phyloP scores from a whole-genome alignment of 2,329 filamentous ascomycete genomes.

The Fusarium sarcochroum region DNA sequence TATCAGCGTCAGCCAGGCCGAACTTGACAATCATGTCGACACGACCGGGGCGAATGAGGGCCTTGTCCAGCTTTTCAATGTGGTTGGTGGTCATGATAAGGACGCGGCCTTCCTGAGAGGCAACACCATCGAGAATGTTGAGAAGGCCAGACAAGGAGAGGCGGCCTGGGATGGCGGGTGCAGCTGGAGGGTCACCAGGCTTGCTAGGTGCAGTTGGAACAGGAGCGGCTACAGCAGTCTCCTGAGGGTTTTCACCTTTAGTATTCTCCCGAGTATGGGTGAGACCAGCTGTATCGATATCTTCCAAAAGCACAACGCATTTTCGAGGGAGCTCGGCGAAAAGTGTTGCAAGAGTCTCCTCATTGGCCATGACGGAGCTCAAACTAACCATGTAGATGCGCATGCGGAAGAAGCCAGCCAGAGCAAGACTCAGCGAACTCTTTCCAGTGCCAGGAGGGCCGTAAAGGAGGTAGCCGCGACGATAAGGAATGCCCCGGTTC shows the following conservation, averaged over 20 bases:
- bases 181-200: conserved; percentile 9
- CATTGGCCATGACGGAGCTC: conserved; percentile 72
- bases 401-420: conserved; percentile 78
- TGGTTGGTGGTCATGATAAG: conserved; percentile 78
- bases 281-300: conserved; percentile 81
- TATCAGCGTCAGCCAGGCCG: conserved; percentile 65
- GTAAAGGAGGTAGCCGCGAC: conserved; percentile 85
- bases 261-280: conserved; percentile 68
- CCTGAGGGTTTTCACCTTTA: conserved; percentile 46
- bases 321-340: conserved; percentile 77
- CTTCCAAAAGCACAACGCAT: conserved; percentile 81
- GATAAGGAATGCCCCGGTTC: conserved; percentile 86
- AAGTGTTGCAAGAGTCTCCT: conserved; percentile 74
- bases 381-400: conserved; percentile 80
- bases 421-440: conserved; percentile 77
- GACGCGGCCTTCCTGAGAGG: conserved; percentile 73
- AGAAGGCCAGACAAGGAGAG: conserved; percentile 83
- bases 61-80: conserved; percentile 72
- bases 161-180: conserved; percentile 47
- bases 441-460: conserved; percentile 88
- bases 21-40: conserved; percentile 73
- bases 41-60: conserved; percentile 73
- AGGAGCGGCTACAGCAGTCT: conserved; percentile 38
- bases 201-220: conserved; percentile 15
- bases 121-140: conserved; percentile 84